phyloP scores from a whole-genome alignment of 192 early-diverging fungal genomes.

The Entophlyctis helioformis region DNA sequence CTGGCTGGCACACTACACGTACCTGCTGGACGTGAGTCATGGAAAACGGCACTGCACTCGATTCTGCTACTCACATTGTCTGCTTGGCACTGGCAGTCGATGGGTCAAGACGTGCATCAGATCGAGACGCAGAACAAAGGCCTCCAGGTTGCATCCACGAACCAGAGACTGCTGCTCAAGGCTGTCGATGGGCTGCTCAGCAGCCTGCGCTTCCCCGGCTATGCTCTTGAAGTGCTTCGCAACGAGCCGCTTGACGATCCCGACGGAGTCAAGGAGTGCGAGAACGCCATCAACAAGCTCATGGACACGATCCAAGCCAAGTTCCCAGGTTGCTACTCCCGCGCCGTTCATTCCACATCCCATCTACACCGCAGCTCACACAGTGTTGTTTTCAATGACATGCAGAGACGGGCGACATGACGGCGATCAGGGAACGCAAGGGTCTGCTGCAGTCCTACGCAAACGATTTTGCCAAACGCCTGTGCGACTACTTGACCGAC shows the following conservation, averaged over 20 bases:
- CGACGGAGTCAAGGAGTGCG: conserved; percentile 30
- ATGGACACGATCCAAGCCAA: conserved; percentile 17
- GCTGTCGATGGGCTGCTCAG: conserved; percentile 36
- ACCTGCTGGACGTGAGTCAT: conserved; percentile 65
- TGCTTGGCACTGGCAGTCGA: conserved; percentile 39
- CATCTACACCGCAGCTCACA: too few relatives aligned
- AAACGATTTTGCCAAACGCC: conserved; percentile 23
- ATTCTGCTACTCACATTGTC: too few relatives aligned
- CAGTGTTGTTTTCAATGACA: too few relatives aligned
- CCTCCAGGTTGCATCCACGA: conserved; percentile 76
- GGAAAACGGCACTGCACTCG: background rate
- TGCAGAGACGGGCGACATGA: conserved; percentile 16
- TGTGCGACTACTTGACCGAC: conserved; percentile 14
- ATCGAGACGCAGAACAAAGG: conserved; percentile 87
- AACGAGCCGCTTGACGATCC: conserved; percentile 33
- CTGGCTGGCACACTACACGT: conserved; percentile 75
- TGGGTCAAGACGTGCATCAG: conserved; percentile 90
- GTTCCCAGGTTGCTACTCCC: conserved; percentile 15
- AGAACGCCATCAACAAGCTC: conserved; percentile 24
- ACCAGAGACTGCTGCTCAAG: conserved; percentile 73
- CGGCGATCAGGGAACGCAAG: conserved; percentile 25
- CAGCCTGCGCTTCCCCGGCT: conserved; percentile 12
- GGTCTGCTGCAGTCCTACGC: conserved; percentile 28
- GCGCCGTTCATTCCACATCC: too few relatives aligned
- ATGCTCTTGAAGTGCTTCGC: conserved; percentile 22